Base-by-base conservation (phyloP, 805 yeast genomes). In the Saccharomycopsis capsularis region DNA sequence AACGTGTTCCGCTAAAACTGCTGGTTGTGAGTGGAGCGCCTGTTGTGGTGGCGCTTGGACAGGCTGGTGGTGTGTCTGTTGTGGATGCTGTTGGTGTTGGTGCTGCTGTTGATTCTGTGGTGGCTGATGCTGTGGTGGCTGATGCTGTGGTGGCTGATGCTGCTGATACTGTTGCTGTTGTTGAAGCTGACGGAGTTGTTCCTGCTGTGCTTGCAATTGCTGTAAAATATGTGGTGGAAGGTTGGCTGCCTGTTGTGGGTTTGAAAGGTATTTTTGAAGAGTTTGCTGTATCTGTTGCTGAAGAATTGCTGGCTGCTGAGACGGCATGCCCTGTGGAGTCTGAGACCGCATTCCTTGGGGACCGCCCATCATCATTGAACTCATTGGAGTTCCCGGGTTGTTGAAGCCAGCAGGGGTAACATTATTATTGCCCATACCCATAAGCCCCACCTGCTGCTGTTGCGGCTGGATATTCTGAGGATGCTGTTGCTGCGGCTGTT, bases 71-170 rank as follows among this genome's bases (percentile, higher is more conserved):
- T 63, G 69, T 53, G 55, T 59, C 50, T 58, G 62, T 56, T 67
- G 77, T 51, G 64, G 74, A 41, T 67, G 58, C 54, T 67, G 74
- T 54, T 67, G 62, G 56, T 67, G 77, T 51, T 64, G 74, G 41
- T 67, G 58, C 54, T 66, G 73, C 54, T 67, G 60, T 52, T 34
- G 59, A 68, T 69, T 52, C 61, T 64, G 43, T 67, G 58, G 57
- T 6, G 55, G 60, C 52, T 37, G 59, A 68, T 69, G 53, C 61
- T 63, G 43, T 67, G 58, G 57, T 7, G 55, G 51, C 29, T 51
- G 58, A 42, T 44, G 60, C 48, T 55, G 60, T 22, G 54, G 59
- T 29, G 48, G 51, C 29, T 51, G 58, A 42, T 44, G 60, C 48
- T 55, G 60, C 34, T 44, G 57, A 45, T 39, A 59, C 47, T 46